Conservation (phyloP, 257 asterid species). For the Fraxinus anomala region DNA sequence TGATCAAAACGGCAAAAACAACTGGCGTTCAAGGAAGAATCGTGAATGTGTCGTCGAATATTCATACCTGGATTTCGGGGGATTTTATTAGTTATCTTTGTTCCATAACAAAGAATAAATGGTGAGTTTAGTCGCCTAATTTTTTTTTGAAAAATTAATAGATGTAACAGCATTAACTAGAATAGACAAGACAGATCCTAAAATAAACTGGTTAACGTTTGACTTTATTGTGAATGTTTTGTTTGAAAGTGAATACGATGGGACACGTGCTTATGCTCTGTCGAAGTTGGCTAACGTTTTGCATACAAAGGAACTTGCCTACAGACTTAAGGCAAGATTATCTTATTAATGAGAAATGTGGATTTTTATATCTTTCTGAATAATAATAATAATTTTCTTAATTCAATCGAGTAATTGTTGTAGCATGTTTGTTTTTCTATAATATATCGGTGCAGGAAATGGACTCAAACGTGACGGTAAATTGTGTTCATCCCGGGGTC, state of each 20-base stretch:
- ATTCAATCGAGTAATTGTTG: constrained; percentile 35
- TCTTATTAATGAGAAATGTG: constrained; percentile 22
- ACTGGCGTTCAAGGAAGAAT: constrained; percentile 86
- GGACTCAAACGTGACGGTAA: constrained; percentile 85
- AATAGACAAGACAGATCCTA: no score
- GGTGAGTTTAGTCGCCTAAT: constrained; percentile 37
- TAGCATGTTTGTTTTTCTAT: constrained; percentile 10
- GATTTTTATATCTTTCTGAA: constrained; percentile 38
- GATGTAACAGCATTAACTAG: not conserved
- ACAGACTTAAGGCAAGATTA: constrained; percentile 54
- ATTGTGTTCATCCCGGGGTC: constrained; percentile 94
- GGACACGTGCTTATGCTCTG: constrained; percentile 96
- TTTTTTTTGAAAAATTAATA: no score
- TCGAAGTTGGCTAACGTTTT: constrained; percentile 96
- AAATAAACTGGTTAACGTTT: constrained; percentile 22
- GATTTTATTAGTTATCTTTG: constrained; percentile 61
- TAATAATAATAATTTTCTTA: not conserved
- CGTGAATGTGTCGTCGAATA: constrained; percentile 83
- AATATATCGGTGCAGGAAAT: constrained; percentile 52
- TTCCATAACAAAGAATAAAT: constrained; percentile 62
- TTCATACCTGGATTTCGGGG: constrained; percentile 91
- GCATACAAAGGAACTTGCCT: constrained; percentile 94
- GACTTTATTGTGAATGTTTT: constrained; percentile 41
- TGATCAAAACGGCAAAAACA: constrained; percentile 57
- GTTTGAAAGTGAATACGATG: constrained; percentile 74